Conservation (phyloP, 371 early-diverging fungal species). For the Capniomyces stellatus region DNA sequence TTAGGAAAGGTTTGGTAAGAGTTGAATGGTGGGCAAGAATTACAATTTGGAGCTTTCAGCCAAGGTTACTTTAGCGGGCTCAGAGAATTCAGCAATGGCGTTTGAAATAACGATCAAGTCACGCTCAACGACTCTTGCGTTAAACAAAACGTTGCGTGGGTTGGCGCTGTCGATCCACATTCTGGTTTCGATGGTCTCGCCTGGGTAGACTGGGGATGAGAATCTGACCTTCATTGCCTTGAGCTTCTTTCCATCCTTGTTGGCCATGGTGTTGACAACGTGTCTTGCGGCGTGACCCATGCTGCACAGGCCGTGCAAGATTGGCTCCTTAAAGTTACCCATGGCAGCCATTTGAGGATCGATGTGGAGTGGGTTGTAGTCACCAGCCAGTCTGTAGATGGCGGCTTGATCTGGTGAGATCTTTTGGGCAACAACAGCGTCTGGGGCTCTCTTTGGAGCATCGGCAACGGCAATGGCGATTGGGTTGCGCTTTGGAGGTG, state of each 20-base stretch:
- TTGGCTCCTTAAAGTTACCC: slow-evolving; percentile 90
- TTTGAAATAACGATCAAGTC: slow-evolving; percentile 45
- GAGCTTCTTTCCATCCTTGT: slow-evolving; percentile 46
- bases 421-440: slow-evolving; percentile 60
- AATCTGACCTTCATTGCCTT: slow-evolving; percentile 82
- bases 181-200: slow-evolving; percentile 87
- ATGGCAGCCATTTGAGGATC: slow-evolving; percentile 86
- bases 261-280: slow-evolving; percentile 53
- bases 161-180: slow-evolving; percentile 77
- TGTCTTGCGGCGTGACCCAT: slow-evolving; percentile 84
- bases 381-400: slow-evolving; percentile 81
- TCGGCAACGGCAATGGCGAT: slow-evolving; percentile 51
- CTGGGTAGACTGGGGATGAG: slow-evolving; percentile 83
- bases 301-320: slow-evolving; percentile 87
- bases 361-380: slow-evolving; percentile 84
- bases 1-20: too few relatives aligned
- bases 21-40: too few relatives aligned
- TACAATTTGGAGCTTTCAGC: not conserved
- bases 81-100: slow-evolving; percentile 35
- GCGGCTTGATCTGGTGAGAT: slow-evolving; percentile 83
- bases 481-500: slow-evolving; percentile 39
- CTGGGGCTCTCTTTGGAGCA: slow-evolving; percentile 69
- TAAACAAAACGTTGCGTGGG: slow-evolving; percentile 63
- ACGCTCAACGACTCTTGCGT: slow-evolving; percentile 79
- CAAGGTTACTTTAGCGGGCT: slow-evolving; percentile 5